Evolutionary conservation across 2,329 filamentous ascomycete genomes (phyloP).

Genomic region (Leptographium lundbergii): DNA sequence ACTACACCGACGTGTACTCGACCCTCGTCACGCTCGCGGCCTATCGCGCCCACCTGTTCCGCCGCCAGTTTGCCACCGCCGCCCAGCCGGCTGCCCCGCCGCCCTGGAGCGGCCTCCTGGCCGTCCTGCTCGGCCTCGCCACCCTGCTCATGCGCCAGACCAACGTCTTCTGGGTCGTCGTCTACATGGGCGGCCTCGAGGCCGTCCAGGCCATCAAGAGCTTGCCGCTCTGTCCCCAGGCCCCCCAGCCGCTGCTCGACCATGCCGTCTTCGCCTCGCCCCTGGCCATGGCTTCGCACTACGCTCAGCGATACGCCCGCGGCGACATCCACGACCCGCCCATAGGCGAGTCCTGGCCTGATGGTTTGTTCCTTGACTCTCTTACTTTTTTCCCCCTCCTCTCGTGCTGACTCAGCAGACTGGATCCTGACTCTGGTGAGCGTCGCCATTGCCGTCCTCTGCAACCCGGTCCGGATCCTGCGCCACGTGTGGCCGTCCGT

Average conservation of each 20-base stretch:
- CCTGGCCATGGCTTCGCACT: conserved; percentile 24
- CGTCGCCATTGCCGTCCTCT: conserved; percentile 43
- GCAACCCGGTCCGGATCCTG: conserved; percentile 33
- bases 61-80: conserved; percentile 13
- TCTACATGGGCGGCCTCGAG: conserved; percentile 57
- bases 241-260: too few relatives aligned
- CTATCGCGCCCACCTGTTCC: conserved; percentile 45
- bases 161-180: conserved; percentile 89
- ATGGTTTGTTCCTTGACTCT: conserved; percentile 26
- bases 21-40: conserved; percentile 60
- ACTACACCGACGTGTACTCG: conserved; percentile 87
- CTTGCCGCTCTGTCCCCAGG: background rate
- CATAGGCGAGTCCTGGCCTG: conserved; percentile 31
- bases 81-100: conserved; percentile 14
- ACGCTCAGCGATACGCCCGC: conserved; percentile 28
- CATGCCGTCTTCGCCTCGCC: conserved; percentile 17
- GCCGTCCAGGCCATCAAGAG: conserved; percentile 34
- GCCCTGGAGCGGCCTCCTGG: conserved; percentile 26
- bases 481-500: conserved; percentile 46
- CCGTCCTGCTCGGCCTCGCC: conserved; percentile 45
- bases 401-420: conserved; percentile 26
- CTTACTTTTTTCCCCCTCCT: background rate
- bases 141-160: conserved; percentile 79
- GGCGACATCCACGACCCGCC: conserved; percentile 44
- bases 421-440: conserved; percentile 48